Evolutionary conservation across 1,284 basidiomycete genomes (phyloP).

Genomic region (Phlebopus sp.): DNA sequence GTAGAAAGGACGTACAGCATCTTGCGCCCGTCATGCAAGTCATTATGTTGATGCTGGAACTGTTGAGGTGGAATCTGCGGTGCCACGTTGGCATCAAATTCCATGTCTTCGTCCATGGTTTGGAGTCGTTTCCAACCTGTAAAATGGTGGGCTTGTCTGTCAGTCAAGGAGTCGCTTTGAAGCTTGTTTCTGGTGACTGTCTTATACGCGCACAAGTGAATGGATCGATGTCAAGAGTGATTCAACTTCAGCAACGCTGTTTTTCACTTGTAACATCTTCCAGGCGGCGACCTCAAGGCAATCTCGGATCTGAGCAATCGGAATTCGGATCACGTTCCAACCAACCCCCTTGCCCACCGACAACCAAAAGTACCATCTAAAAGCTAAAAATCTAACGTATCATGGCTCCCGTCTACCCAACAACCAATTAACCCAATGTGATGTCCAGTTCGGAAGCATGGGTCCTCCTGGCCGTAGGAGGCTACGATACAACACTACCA

Average conservation of each 20-base stretch:
- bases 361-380: slow-evolving; percentile 13
- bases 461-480: slow-evolving; percentile 57
- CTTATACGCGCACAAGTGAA: not conserved
- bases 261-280: slow-evolving; percentile 15
- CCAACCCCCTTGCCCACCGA: slow-evolving; percentile 1
- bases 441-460: slow-evolving; percentile 49
- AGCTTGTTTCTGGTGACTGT: not conserved
- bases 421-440: slow-evolving; percentile 60
- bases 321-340: slow-evolving; percentile 28
- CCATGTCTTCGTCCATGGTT: slow-evolving; percentile 77
- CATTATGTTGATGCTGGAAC: slow-evolving; percentile 34
- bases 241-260: slow-evolving; percentile 11
- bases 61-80: slow-evolving; percentile 36
- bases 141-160: not conserved
- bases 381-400: slow-evolving; percentile 13
- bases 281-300: slow-evolving; percentile 35
- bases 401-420: slow-evolving; percentile 47
- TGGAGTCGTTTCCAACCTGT: not conserved
- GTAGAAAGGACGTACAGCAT: slow-evolving; percentile 79
- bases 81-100: slow-evolving; percentile 46
- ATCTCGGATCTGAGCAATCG: slow-evolving; percentile 38
- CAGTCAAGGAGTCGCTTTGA: not conserved
- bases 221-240: slow-evolving; percentile 16
- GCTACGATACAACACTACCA: slow-evolving; percentile 67
- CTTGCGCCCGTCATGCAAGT: slow-evolving; percentile 50